phyloP scores from a whole-genome alignment of 345 rosid species.

The Populus davidiana region DNA sequence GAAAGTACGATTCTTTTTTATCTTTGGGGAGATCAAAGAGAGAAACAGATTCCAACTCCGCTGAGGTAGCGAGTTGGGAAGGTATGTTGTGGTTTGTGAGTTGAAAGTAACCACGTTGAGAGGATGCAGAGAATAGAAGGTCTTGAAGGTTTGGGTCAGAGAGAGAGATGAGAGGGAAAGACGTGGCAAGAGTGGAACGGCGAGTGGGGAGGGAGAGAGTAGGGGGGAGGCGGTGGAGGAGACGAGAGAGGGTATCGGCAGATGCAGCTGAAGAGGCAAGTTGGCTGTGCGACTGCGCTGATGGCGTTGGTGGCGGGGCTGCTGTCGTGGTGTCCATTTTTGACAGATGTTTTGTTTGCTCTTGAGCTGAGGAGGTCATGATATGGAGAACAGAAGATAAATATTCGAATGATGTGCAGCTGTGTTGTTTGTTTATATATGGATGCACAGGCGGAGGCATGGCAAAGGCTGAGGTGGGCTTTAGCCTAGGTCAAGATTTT shows the following conservation, averaged over 20 bases:
- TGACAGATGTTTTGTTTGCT: slow-evolving; percentile 40
- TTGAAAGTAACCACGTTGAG: slow-evolving; percentile 54
- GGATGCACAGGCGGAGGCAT: too few relatives aligned
- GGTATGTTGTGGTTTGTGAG: slow-evolving; percentile 41
- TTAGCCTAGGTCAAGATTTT: too few relatives aligned
- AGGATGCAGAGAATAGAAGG: slow-evolving; percentile 41
- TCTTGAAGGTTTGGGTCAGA: slow-evolving; percentile 15
- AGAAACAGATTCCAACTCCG: slow-evolving; percentile 50
- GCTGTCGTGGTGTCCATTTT: slow-evolving; percentile 49
- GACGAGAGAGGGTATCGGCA: slow-evolving; percentile 59
- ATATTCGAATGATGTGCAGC: background rate
- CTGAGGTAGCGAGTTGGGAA: slow-evolving; percentile 52
- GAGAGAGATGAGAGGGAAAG: slow-evolving; percentile 43
- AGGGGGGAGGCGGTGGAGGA: slow-evolving; percentile 76
- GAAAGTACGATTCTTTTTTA: slow-evolving; percentile 46
- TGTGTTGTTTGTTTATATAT: background rate
- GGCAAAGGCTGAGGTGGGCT: too few relatives aligned
- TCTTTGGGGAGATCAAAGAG: slow-evolving; percentile 48
- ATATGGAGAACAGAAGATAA: background rate
- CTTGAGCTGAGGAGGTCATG: slow-evolving; percentile 53
- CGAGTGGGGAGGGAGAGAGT: slow-evolving; percentile 60
- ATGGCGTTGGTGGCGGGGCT: slow-evolving; percentile 87
- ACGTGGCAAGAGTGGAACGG: slow-evolving; percentile 23
- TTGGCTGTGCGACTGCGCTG: slow-evolving; percentile 40
- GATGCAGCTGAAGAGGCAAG: slow-evolving; percentile 35